Percentiles rank a stretch among this genome's conserved stretches.
Conservation (phyloP, 371 early-diverging fungal genomes). For the Lichtheimia hyalospora region DNA sequence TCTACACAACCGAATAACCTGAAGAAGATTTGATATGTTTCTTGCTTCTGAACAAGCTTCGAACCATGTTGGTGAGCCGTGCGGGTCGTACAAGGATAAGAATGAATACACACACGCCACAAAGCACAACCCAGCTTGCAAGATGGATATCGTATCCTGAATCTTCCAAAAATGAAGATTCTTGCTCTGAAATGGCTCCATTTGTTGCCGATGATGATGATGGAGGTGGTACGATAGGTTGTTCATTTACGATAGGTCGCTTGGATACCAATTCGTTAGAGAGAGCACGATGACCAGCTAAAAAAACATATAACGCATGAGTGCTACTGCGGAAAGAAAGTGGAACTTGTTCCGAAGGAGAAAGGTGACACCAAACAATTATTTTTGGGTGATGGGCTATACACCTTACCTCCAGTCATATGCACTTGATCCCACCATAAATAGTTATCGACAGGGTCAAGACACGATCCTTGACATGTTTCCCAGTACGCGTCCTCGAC, state of each 20-base stretch:
- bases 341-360: no score
- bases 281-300: slow-evolving; percentile 8
- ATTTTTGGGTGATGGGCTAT: neutral
- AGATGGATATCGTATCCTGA: neutral
- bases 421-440: slow-evolving; percentile 48
- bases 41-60: neutral
- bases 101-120: slow-evolving; percentile 5
- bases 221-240: neutral
- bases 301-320: neutral
- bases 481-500: slow-evolving; percentile 51
- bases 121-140: slow-evolving; percentile 3
- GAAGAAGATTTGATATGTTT: neutral
- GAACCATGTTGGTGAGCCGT: slow-evolving; percentile 1
- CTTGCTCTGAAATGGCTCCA: neutral
- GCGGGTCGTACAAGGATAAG: slow-evolving; percentile 9
- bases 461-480: slow-evolving; percentile 37
- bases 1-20: slow-evolving; percentile 6
- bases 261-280: slow-evolving; percentile 2
- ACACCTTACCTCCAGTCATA: slow-evolving; percentile 30
- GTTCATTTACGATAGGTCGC: neutral
- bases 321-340: no score
- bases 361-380: no score
- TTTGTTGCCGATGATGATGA: neutral
- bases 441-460: slow-evolving; percentile 29
- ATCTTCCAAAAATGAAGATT: neutral